A percentile compares a stretch with the other conserved stretches of the same genome.
Conservation (phyloP, 768 basidiomycete genomes). For the Agrocybe pediades region DNA sequence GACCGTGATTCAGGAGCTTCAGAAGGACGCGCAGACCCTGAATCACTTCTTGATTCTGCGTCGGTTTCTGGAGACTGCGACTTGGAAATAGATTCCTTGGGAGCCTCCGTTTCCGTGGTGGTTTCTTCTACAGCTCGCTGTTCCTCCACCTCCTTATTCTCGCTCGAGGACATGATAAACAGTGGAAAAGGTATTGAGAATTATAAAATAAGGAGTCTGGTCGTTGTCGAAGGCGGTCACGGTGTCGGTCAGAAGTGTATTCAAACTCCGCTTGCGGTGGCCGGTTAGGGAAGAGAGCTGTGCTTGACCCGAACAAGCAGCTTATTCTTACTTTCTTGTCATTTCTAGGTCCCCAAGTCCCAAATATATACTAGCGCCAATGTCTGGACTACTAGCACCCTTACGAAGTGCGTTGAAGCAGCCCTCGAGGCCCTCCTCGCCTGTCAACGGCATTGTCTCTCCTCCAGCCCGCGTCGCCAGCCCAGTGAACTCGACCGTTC, state of each 20-base stretch:
- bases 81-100: not conserved
- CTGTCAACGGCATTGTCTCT: not conserved
- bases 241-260: not conserved
- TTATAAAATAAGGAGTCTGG: not conserved
- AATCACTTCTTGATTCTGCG: not conserved
- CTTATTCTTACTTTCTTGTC: not conserved
- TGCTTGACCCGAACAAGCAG: not conserved
- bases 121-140: not conserved
- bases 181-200: not conserved
- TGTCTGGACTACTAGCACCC: conserved; percentile 3
- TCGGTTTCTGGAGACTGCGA: not conserved
- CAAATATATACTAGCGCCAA: not conserved
- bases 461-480: not conserved
- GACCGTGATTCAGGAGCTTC: not conserved
- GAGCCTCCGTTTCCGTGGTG: not conserved
- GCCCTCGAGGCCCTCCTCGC: conserved; percentile 22
- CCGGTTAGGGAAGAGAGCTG: too few relatives aligned
- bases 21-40: too few relatives aligned
- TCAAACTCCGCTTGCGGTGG: not conserved
- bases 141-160: not conserved
- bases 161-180: not conserved
- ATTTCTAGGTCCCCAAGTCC: not conserved
- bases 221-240: not conserved
- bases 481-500: not conserved
- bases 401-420: conserved; percentile 28